phyloP scores from a whole-genome alignment of 768 basidiomycete species.

The Auricularia sp. region DNA sequence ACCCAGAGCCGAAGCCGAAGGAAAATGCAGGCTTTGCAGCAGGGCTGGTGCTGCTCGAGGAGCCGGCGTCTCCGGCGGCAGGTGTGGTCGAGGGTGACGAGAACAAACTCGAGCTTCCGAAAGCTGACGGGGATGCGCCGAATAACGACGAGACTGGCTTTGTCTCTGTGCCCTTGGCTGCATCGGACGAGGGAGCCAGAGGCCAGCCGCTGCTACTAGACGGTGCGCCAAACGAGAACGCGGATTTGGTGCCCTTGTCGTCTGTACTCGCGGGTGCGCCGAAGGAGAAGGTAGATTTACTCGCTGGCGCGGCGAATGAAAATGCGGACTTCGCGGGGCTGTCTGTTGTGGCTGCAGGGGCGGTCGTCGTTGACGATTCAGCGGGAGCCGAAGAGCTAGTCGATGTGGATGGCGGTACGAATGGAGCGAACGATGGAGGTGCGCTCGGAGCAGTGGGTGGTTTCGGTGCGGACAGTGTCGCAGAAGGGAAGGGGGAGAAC shows the following conservation, averaged over 20 bases:
- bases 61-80: background rate
- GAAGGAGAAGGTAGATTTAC: background rate
- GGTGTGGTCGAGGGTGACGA: conserved; percentile 11
- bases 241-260: background rate
- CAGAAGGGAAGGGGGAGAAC: background rate
- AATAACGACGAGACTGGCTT: conserved; percentile 12
- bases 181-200: too few relatives aligned
- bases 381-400: conserved; percentile 1
- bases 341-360: background rate
- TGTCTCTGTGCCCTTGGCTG: too few relatives aligned
- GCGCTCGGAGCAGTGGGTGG: background rate
- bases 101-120: background rate
- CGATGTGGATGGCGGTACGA: conserved; percentile 7
- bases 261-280: background rate
- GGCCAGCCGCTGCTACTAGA: too few relatives aligned
- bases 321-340: background rate
- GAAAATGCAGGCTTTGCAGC: conserved; percentile 11
- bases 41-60: background rate
- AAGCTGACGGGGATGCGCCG: conserved; percentile 7
- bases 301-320: background rate
- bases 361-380: background rate
- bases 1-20: conserved; percentile 17
- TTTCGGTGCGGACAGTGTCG: background rate
- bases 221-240: background rate
- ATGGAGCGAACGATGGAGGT: conserved; percentile 5